Percentiles rank a stretch among this genome's conserved stretches.
Evolutionary conservation across 352 stramenopile genomes (phyloP).

Genomic region (Halophytophthora batemanensis): DNA sequence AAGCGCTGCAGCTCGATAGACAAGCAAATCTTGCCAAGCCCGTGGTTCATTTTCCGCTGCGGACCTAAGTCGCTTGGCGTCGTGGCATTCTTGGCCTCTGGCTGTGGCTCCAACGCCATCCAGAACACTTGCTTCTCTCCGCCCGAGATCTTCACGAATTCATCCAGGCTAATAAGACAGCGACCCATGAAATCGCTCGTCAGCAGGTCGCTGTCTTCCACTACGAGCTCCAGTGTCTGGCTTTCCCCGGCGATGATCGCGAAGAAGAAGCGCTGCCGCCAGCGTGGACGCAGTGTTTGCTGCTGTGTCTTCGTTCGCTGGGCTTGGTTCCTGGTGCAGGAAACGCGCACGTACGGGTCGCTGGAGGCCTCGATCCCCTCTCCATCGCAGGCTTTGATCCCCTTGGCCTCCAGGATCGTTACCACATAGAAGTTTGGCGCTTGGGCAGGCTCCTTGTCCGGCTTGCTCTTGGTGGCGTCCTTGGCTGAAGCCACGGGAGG

Average conservation of each 20-base stretch:
- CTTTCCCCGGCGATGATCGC: slow-evolving; percentile 29
- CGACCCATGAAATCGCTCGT: slow-evolving; percentile 74
- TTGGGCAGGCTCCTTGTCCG: slow-evolving; percentile 1
- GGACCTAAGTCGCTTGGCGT: slow-evolving; percentile 45
- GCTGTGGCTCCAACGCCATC: slow-evolving; percentile 54
- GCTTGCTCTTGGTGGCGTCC: background rate
- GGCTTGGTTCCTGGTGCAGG: slow-evolving; percentile 49
- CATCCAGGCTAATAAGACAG: slow-evolving; percentile 62
- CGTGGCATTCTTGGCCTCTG: slow-evolving; percentile 28
- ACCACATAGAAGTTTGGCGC: slow-evolving; percentile 63
- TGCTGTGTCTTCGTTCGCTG: slow-evolving; percentile 62
- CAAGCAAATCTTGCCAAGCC: slow-evolving; percentile 59
- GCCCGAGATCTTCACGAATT: slow-evolving; percentile 44
- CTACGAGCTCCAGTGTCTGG: slow-evolving; percentile 48
- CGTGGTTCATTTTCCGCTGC: slow-evolving; percentile 44
- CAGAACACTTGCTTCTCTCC: slow-evolving; percentile 62
- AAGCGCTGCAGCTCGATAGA: slow-evolving; percentile 58
- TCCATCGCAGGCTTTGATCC: slow-evolving; percentile 51
- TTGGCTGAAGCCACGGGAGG: background rate
- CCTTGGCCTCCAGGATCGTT: slow-evolving; percentile 58
- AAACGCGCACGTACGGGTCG: slow-evolving; percentile 63
- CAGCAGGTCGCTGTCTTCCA: slow-evolving; percentile 70
- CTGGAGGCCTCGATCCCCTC: slow-evolving; percentile 54
- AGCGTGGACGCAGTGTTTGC: slow-evolving; percentile 62
- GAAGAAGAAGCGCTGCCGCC: slow-evolving; percentile 77